Evolutionary conservation across 345 rosid species (phyloP), one percentile per base, ranked within the genome.

Genomic region (Hypericum androsaemum): DNA sequence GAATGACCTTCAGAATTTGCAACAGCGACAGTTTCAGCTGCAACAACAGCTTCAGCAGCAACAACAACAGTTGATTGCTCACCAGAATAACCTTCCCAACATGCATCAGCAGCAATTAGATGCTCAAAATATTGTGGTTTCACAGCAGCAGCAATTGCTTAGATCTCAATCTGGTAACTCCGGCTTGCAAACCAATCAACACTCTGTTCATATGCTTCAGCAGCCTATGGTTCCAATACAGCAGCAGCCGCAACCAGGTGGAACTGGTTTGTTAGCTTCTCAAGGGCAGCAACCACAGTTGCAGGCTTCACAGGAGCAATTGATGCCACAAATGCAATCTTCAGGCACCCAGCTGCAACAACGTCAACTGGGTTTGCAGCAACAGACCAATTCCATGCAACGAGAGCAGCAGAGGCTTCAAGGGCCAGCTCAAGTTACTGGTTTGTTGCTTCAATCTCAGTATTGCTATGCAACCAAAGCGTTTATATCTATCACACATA

Each of bases 401-500:
- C 79, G 77, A 58, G 89, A 87, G 76, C 88, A 78, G 52, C 95
- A 80, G 63, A 79, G 97, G 65, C 76, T 83, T 60, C 96, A 79
- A 67, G 67, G 79, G 68, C 61, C 88, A 44, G 77, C 71, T 63
- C 89, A 78, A 68, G 63, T 64, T 50, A 58, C 89, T 11, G 84
- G 83, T 53, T 71, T 92, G 64, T 64, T 82, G 79, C 81, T 77
- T 78, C 98, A 83, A 58, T 76, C 75, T 12, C 95, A 78, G 61
- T 77, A 72, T 81, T 42, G 69, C 80, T 63, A 94, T 88, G 67
- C 98, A 74, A 61, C 96, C 83, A 70, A 84, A 84, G 77, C 94
- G 83, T 65, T 61, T 88, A 53, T 81, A 77, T 75, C 95, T 74
- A 67, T 69, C 88, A 35, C 94, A 88, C 32, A 22, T 22, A 22